Conservation (phyloP, 2,329 filamentous ascomycete species). For the Claviceps purpurea region DNA sequence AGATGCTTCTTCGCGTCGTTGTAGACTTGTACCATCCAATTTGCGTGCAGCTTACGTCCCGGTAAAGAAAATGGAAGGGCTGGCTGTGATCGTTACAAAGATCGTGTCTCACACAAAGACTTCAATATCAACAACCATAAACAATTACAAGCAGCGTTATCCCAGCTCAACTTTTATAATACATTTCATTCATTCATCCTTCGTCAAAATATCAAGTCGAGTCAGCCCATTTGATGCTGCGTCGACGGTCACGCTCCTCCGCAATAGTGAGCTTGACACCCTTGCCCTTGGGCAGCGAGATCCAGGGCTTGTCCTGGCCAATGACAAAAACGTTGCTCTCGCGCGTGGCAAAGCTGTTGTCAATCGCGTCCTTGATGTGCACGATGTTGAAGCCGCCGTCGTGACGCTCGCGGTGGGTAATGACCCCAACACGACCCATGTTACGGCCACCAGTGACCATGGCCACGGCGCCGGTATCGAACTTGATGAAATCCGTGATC, state of each 20-base stretch:
- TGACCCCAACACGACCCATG: conserved; percentile 99
- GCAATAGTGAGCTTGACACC: conserved; percentile 99
- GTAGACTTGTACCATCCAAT: too few species aligned
- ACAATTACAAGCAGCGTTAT: too few species aligned
- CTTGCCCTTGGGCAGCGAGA: conserved; percentile 99
- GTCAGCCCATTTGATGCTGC: conserved; percentile 30
- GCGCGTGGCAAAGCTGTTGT: conserved; percentile 99
- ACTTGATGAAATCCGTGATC: conserved; percentile 95
- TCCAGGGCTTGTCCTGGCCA: conserved; percentile 96
- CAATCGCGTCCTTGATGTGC: conserved; percentile 99
- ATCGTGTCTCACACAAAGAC: too few species aligned
- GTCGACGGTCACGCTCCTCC: conserved; percentile 94
- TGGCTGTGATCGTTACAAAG: too few species aligned
- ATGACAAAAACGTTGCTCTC: conserved; percentile 99
- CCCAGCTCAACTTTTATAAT: conserved; percentile 7
- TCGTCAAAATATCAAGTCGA: background rate
- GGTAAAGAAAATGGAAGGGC: too few species aligned
- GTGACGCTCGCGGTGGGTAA: conserved; percentile 99
- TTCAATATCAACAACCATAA: too few species aligned
- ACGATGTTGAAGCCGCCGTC: conserved; percentile 99
- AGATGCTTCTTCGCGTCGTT: too few species aligned
- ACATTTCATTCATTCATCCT: background rate
- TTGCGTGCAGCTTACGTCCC: too few species aligned
- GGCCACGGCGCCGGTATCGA: conserved; percentile 94
- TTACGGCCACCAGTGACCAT: conserved; percentile 99